phyloP scores from a whole-genome alignment of 1,284 basidiomycete genomes.

The Mrakiaceae sp. region DNA sequence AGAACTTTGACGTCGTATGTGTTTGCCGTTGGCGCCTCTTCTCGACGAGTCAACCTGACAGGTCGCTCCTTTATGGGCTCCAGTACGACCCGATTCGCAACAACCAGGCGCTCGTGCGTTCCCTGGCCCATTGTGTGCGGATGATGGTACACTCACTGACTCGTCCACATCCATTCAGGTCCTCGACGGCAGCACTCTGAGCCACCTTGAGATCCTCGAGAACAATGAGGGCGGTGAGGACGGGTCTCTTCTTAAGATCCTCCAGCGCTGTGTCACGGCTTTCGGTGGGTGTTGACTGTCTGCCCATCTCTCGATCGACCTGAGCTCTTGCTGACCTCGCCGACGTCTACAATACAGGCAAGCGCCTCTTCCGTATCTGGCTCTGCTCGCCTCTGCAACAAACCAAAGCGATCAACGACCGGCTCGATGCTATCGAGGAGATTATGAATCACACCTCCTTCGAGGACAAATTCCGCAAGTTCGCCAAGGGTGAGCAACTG shows the following conservation, averaged over 20 bases:
- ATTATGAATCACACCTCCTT: conserved; percentile 66
- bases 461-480: conserved; percentile 56
- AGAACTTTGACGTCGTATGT: conserved; percentile 69
- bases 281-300: conserved; percentile 49
- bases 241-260: conserved; percentile 68
- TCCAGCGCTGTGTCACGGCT: conserved; percentile 77
- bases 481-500: conserved; percentile 48
- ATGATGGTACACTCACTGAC: no score
- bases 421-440: conserved; percentile 84
- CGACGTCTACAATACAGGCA: conserved; percentile 43
- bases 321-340: conserved; percentile 1
- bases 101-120: conserved; percentile 53
- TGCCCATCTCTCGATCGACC: conserved; percentile 15
- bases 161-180: conserved; percentile 24
- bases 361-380: conserved; percentile 88
- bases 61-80: no score
- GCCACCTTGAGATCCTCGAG: conserved; percentile 80
- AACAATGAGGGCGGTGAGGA: conserved; percentile 87
- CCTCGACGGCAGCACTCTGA: conserved; percentile 84
- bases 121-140: no score
- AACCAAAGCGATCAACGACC: conserved; percentile 69
- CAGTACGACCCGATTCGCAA: conserved; percentile 79
- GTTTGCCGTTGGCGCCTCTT: no score
- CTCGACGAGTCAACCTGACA: no score
- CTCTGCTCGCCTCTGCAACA: conserved; percentile 76